Conservation (phyloP, 192 early-diverging fungal genomes). For the Lunasporangiospora selenospora region DNA sequence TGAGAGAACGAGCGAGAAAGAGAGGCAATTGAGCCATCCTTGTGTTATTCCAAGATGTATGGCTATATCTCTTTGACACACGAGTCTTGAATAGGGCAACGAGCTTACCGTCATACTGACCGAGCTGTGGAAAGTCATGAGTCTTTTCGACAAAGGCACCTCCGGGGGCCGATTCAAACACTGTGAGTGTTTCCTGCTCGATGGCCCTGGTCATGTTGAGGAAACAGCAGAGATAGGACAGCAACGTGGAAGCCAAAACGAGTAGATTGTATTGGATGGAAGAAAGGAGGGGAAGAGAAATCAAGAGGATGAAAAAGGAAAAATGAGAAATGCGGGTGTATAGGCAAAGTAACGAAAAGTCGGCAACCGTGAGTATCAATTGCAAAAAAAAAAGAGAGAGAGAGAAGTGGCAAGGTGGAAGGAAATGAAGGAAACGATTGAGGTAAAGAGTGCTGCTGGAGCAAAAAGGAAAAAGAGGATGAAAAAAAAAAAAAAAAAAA, state of each 20-base stretch:
- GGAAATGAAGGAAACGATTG: background rate
- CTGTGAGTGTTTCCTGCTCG: conserved; percentile 3
- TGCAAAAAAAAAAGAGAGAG: no score
- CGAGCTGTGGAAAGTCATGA: conserved; percentile 16
- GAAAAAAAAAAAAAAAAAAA: background rate
- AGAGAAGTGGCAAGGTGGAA: background rate
- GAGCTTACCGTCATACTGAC: conserved; percentile 31
- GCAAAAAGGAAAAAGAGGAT: background rate
- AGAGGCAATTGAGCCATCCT: background rate
- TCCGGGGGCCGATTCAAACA: conserved; percentile 16
- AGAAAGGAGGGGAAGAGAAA: background rate
- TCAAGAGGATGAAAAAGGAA: background rate
- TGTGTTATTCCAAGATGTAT: background rate
- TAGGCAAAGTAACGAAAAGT: background rate
- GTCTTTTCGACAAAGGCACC: conserved; percentile 22
- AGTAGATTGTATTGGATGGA: background rate
- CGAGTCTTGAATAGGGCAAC: no score
- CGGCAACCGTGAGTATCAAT: no score
- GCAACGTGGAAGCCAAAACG: background rate
- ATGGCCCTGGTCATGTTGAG: background rate
- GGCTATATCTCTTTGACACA: background rate
- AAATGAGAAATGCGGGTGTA: background rate
- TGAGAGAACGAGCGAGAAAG: background rate
- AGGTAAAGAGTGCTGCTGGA: background rate
- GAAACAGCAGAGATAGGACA: background rate